phyloP scores from a whole-genome alignment of 2,329 filamentous ascomycete species.

The Nigrospora oryzae region DNA sequence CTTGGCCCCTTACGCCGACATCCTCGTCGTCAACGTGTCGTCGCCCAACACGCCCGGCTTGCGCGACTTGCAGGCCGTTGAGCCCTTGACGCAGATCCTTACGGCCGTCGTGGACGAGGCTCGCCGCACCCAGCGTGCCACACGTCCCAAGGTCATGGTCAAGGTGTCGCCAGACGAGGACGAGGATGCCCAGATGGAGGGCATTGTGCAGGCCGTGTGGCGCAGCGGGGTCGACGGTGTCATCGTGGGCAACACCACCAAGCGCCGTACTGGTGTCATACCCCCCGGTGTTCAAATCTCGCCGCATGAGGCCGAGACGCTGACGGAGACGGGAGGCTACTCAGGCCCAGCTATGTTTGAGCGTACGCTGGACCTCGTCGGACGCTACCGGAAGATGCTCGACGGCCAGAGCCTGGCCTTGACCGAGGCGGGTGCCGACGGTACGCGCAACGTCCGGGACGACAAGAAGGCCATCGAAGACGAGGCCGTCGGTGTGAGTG shows the following conservation, averaged over 20 bases:
- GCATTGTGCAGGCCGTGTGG: constrained; percentile 80
- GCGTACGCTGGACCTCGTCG: constrained; percentile 69
- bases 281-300: constrained; percentile 59
- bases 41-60: constrained; percentile 93
- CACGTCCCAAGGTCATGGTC: constrained; percentile 82
- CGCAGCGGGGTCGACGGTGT: constrained; percentile 84
- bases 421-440: constrained; percentile 7
- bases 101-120: constrained; percentile 77
- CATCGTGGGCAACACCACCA: constrained; percentile 96
- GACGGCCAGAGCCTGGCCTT: constrained; percentile 39
- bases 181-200: constrained; percentile 71
- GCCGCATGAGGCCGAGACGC: constrained; percentile 53
- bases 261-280: constrained; percentile 63
- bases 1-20: constrained; percentile 81
- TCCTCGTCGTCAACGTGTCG: constrained; percentile 96
- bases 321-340: constrained; percentile 78
- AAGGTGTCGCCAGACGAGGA: constrained; percentile 97
- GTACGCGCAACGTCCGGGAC: constrained; percentile 4
- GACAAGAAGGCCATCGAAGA: constrained; percentile 16
- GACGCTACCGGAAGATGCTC: constrained; percentile 65
- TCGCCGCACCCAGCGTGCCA: constrained; percentile 56
- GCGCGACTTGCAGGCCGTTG: constrained; percentile 75
- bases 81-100: constrained; percentile 73
- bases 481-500: constrained; percentile 22
- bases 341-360: constrained; percentile 86